Conservation (phyloP, 2,329 filamentous ascomycete species). For the Juglanconis sp. region DNA sequence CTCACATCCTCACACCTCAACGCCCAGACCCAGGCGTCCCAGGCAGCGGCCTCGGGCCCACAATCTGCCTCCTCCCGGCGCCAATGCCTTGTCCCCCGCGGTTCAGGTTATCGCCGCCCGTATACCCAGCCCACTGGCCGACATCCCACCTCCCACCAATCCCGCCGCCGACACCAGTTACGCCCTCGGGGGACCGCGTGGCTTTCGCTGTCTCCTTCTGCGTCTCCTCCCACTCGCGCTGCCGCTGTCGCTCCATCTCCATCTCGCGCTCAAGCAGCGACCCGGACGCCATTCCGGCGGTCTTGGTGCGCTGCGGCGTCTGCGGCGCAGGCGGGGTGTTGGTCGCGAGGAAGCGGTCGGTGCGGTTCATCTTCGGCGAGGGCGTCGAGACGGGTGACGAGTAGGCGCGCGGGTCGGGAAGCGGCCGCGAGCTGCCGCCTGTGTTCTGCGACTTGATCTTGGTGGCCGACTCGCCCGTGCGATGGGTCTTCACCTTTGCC, state of each 20-base stretch:
- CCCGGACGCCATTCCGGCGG: constrained; percentile 62
- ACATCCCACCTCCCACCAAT: constrained; percentile 71
- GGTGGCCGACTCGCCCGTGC: constrained; percentile 25
- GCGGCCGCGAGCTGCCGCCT: constrained; percentile 43
- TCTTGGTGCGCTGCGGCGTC: constrained; percentile 59
- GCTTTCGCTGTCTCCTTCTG: constrained; percentile 63
- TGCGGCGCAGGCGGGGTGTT: constrained; percentile 47
- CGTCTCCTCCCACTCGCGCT: constrained; percentile 75
- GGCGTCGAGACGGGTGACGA: constrained; percentile 21
- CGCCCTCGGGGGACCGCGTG: constrained; percentile 46
- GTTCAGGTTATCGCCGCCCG: constrained; percentile 73
- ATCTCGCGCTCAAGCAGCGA: constrained; percentile 76
- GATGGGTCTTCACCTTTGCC: constrained; percentile 29
- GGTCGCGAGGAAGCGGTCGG: constrained; percentile 54
- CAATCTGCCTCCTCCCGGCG: constrained; percentile 70
- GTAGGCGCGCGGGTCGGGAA: constrained; percentile 47
- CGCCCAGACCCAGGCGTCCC: constrained; percentile 24
- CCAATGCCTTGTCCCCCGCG: constrained; percentile 63
- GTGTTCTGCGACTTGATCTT: constrained; percentile 37
- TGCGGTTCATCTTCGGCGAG: constrained; percentile 39
- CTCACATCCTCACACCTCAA: not conserved
- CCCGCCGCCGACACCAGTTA: constrained; percentile 65
- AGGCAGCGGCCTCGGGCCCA: constrained; percentile 70
- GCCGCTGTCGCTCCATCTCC: constrained; percentile 73
- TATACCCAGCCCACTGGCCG: constrained; percentile 71